These are phyloP conservation scores for Ustilago esculenta DNA, from an alignment of 1,284 basidiomycete species.

Conservation along the genomic window DNA sequence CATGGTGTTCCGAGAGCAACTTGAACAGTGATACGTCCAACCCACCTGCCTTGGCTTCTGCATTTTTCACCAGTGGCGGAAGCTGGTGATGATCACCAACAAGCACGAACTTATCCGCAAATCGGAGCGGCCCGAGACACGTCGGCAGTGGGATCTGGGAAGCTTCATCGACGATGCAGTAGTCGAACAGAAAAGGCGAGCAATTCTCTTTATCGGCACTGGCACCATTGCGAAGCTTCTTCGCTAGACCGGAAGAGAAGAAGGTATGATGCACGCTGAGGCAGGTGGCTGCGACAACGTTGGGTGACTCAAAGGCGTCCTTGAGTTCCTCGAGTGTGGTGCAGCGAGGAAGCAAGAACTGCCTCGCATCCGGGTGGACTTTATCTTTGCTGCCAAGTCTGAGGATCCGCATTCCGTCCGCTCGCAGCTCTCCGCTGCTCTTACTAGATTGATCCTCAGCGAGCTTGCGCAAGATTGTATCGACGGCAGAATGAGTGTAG, in stretches of 20 bases:
- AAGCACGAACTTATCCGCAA: slow-evolving; percentile 88
- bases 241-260: slow-evolving; percentile 72
- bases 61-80: slow-evolving; percentile 82
- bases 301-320: slow-evolving; percentile 82
- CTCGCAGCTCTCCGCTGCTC: slow-evolving; percentile 4
- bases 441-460: slow-evolving; percentile 70
- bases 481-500: slow-evolving; percentile 97
- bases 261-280: slow-evolving; percentile 88
- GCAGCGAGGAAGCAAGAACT: slow-evolving; percentile 74
- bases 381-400: slow-evolving; percentile 91
- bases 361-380: slow-evolving; percentile 72
- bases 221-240: slow-evolving; percentile 68
- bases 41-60: slow-evolving; percentile 79
- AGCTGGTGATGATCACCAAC: slow-evolving; percentile 98
- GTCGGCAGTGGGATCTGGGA: slow-evolving; percentile 97
- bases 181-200: slow-evolving; percentile 79
- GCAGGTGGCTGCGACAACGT: slow-evolving; percentile 94
- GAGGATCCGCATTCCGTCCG: slow-evolving; percentile 71
- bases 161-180: slow-evolving; percentile 97
- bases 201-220: background rate
- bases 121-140: slow-evolving; percentile 89
- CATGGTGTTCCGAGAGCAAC: slow-evolving; percentile 82
- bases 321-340: slow-evolving; percentile 70
- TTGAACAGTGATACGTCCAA: slow-evolving; percentile 91
- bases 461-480: slow-evolving; percentile 86